Evolutionary conservation across 495 filamentous ascomycete genomes (phyloP).

Genomic region (Podospora comata): DNA sequence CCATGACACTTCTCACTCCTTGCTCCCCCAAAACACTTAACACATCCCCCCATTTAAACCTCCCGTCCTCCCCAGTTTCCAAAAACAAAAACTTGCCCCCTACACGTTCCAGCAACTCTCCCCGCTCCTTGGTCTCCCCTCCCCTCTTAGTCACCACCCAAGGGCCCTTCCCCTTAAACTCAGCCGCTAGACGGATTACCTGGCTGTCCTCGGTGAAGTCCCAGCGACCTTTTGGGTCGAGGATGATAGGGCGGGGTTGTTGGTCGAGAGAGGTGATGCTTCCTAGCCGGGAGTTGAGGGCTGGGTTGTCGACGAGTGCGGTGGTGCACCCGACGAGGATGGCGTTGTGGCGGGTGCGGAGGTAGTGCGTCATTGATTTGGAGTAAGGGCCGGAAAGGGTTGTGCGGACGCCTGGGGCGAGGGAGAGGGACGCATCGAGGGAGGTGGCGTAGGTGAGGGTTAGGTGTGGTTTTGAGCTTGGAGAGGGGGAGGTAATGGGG

Average conservation of each 20-base stretch:
- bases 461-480: slow-evolving; percentile 29
- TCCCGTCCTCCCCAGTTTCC: slow-evolving; percentile 8
- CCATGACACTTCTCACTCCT: slow-evolving; percentile 76
- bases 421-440: slow-evolving; percentile 74
- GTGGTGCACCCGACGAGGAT: slow-evolving; percentile 84
- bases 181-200: slow-evolving; percentile 60
- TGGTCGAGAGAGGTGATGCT: background rate
- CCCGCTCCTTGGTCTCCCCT: slow-evolving; percentile 21
- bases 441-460: slow-evolving; percentile 91
- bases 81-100: slow-evolving; percentile 42
- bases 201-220: slow-evolving; percentile 54
- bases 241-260: slow-evolving; percentile 74
- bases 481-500: background rate
- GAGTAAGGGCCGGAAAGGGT: slow-evolving; percentile 73
- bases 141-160: slow-evolving; percentile 57
- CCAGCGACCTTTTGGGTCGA: slow-evolving; percentile 75
- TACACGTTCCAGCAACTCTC: slow-evolving; percentile 30
- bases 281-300: slow-evolving; percentile 59
- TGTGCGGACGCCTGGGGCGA: slow-evolving; percentile 72
- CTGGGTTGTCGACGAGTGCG: slow-evolving; percentile 78
- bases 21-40: slow-evolving; percentile 54
- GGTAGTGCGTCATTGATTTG: slow-evolving; percentile 88
- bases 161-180: slow-evolving; percentile 67
- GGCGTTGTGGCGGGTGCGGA: slow-evolving; percentile 76
- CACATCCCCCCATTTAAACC: slow-evolving; percentile 60